A percentile compares a stretch with the other conserved stretches of the same genome.
These are phyloP conservation scores for Ustilago cynodontis DNA, from an alignment of 1,284 basidiomycete species.

Conservation along the genomic window DNA sequence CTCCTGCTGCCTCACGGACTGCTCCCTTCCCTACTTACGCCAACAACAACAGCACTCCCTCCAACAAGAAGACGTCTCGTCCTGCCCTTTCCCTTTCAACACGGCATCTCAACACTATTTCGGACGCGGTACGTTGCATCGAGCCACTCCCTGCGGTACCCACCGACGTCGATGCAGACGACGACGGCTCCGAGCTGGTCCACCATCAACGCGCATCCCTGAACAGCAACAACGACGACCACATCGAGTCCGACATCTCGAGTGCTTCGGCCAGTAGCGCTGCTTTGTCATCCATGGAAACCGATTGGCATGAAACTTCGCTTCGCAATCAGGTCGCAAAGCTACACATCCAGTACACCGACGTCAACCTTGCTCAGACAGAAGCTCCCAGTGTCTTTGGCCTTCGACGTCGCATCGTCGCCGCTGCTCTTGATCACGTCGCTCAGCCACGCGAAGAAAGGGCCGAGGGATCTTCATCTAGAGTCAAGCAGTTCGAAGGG, in stretches of 20 bases:
- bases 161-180: conserved; percentile 33
- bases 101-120: conserved; percentile 1
- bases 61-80: not conserved
- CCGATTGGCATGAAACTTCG: conserved; percentile 38
- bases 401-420: conserved; percentile 38
- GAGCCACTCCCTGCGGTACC: conserved; percentile 37
- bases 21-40: not conserved
- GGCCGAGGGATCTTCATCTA: not conserved
- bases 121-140: not conserved
- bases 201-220: conserved; percentile 10
- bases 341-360: conserved; percentile 33
- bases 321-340: conserved; percentile 42
- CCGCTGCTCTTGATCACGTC: conserved; percentile 36
- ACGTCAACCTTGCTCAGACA: conserved; percentile 30
- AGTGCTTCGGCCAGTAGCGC: conserved; percentile 32
- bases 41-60: not conserved
- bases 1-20: not conserved
- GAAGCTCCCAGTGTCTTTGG: conserved; percentile 47
- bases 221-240: conserved; percentile 12
- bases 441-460: not conserved
- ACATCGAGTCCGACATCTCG: conserved; percentile 44
- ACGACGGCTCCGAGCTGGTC: conserved; percentile 23
- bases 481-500: conserved; percentile 10
- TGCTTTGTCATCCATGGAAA: conserved; percentile 35
- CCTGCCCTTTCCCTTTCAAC: not conserved